phyloP scores from a whole-genome alignment of 2,329 filamentous ascomycete species.

The Colletotrichum sojae region DNA sequence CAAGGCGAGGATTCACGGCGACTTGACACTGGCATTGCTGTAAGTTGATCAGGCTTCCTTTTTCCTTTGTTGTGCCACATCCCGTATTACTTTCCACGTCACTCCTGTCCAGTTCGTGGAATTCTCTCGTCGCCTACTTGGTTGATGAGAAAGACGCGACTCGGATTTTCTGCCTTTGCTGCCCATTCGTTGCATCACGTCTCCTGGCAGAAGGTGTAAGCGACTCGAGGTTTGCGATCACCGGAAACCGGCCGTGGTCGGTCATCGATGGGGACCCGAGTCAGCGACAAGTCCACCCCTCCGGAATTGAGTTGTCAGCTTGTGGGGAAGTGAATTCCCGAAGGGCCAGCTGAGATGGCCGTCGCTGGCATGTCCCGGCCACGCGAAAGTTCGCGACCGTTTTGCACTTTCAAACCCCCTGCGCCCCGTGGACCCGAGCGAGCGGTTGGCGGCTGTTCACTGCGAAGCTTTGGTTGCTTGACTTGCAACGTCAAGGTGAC shows the following conservation, averaged over 20 bases:
- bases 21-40: constrained; percentile 81
- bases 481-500: constrained; percentile 1
- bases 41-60: constrained; percentile 54
- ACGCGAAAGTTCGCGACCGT: constrained; percentile 22
- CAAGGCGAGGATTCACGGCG: constrained; percentile 84
- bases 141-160: neutral
- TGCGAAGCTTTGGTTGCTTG: neutral
- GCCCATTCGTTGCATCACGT: constrained; percentile 11
- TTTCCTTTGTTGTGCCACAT: too few species aligned
- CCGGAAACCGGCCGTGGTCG: neutral
- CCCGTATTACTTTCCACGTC: too few species aligned
- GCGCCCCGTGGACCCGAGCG: constrained; percentile 17
- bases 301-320: too few species aligned
- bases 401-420: neutral
- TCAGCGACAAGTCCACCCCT: neutral
- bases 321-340: neutral
- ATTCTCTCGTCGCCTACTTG: too few species aligned
- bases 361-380: constrained; percentile 5
- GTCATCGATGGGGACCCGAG: neutral
- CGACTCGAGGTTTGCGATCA: constrained; percentile 6
- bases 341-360: neutral
- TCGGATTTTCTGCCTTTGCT: constrained; percentile 18
- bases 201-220: neutral
- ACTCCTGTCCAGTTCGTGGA: too few species aligned
- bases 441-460: constrained; percentile 13